Conservation (phyloP, 1,139 yeast species). For the Suhomyces bolitotheri region DNA sequence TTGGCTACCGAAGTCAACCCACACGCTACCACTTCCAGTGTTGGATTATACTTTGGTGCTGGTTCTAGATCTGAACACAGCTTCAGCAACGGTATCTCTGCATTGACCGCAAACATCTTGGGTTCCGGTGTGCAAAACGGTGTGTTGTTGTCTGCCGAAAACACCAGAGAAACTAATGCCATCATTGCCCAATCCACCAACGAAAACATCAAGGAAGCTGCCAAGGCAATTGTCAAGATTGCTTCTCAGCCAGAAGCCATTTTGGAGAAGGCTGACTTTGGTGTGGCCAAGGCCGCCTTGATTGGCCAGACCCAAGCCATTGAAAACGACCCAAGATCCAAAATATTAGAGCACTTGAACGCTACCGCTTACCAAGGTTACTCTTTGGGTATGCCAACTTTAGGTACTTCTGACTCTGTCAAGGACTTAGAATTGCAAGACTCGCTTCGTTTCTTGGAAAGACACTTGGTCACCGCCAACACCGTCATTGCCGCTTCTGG, state of each 20-base stretch:
- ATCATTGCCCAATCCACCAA: slow-evolving; percentile 52
- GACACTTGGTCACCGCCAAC: slow-evolving; percentile 61
- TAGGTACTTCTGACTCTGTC: slow-evolving; percentile 69
- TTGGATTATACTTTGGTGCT: slow-evolving; percentile 71
- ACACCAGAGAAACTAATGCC: slow-evolving; percentile 56
- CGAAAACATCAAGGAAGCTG: slow-evolving; percentile 46
- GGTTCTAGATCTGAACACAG: slow-evolving; percentile 80
- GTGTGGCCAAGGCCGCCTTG: slow-evolving; percentile 38
- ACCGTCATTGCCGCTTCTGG: slow-evolving; percentile 73
- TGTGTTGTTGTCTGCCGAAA: slow-evolving; percentile 45
- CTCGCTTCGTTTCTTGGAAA: slow-evolving; percentile 53
- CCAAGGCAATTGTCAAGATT: slow-evolving; percentile 36
- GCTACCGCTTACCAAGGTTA: slow-evolving; percentile 85
- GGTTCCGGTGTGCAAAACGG: slow-evolving; percentile 43
- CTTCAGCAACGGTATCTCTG: slow-evolving; percentile 76
- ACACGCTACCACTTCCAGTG: slow-evolving; percentile 54
- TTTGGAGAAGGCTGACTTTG: slow-evolving; percentile 37
- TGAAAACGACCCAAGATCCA: slow-evolving; percentile 48
- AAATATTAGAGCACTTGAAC: slow-evolving; percentile 70
- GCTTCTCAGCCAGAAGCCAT: slow-evolving; percentile 36
- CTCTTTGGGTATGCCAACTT: slow-evolving; percentile 70
- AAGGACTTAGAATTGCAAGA: slow-evolving; percentile 59
- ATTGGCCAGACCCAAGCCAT: slow-evolving; percentile 41
- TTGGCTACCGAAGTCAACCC: slow-evolving; percentile 69
- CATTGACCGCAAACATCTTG: slow-evolving; percentile 58